Base-by-base conservation (phyloP, 257 asterid genomes). In the Scutellaria minor region DNA sequence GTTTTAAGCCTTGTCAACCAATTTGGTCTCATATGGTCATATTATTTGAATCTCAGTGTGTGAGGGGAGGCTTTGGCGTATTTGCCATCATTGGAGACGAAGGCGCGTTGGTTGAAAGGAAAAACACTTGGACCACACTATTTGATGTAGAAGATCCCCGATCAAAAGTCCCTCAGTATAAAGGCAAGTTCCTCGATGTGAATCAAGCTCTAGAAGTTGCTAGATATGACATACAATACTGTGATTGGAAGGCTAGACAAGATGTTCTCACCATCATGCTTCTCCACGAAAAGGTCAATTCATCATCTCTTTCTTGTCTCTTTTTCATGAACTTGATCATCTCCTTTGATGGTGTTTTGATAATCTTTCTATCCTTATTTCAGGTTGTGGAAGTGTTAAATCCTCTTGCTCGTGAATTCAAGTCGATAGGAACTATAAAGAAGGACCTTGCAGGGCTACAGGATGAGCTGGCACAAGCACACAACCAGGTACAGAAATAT, bases 171-270 rank as follows among this genome's bases (percentile, higher is more conserved):
- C 97, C 97, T 18, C 90, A 64, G 45, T 76, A 75, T 53, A 89
- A 91, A 83, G 93, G 95, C 74, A 91, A 91, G 85, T 91, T 91
- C 79, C 76, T 91, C 48, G 96, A 90, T 56, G 87, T 77, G 62
- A 68, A 87, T 80, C 96, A 89, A 77, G 96, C 98, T 66, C 78
- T 93, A 54, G 97, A 90, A 76, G 92, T 93, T 68, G 97, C 97
- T 75, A 80, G 97, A 79, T 89, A 79, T 68, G 97, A 93, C 79
- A 61, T 94, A 59, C 97, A 91, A 24, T 94, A 94, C 79, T 91
- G 96, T 47, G 97, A 94, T 83, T 94, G 99, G 99, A 86, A 90
- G 81, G 99, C 99, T 76, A 85, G 99, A 52, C 99, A 85, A 83
- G 99, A 91, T 37, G 93, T 94, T 73, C 96, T 91, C 45, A 64